A percentile compares a stretch with the other conserved stretches of the same genome.
Evolutionary conservation across 176 grass and related monocot species (phyloP).

Genomic region (Melocanna baccifera): DNA sequence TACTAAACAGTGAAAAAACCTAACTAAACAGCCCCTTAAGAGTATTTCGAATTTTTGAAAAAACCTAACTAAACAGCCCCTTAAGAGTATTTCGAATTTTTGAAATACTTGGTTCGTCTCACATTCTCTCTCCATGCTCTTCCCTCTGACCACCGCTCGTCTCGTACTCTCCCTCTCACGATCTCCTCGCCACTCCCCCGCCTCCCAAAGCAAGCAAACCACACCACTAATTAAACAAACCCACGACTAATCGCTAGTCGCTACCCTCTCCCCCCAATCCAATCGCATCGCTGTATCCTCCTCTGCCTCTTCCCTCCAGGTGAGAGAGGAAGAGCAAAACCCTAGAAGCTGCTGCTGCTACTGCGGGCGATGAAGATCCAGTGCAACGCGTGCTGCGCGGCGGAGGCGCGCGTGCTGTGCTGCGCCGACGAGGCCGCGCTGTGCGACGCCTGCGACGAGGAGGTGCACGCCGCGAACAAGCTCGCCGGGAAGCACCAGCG

Average conservation of each 20-base stretch:
- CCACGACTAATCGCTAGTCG: neutral
- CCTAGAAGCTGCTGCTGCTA: neutral
- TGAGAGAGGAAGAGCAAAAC: neutral
- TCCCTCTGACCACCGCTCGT: conserved; percentile 10
- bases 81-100: too few relatives aligned
- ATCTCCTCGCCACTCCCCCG: neutral
- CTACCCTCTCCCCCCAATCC: neutral
- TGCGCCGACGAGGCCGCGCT: conserved; percentile 93
- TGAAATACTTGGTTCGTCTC: too few relatives aligned
- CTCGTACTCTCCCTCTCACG: neutral
- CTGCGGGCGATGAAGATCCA: conserved; percentile 73
- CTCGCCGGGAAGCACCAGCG: conserved; percentile 86
- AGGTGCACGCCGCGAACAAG: conserved; percentile 82
- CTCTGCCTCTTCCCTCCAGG: neutral
- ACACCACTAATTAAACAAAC: conserved; percentile 14
- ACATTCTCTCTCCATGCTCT: too few relatives aligned
- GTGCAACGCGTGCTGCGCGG: conserved; percentile 73
- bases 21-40: too few relatives aligned
- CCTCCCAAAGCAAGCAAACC: conserved; percentile 7
- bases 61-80: too few relatives aligned
- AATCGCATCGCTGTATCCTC: neutral
- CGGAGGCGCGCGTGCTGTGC: conserved; percentile 76
- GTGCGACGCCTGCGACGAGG: conserved; percentile 72
- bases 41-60: too few relatives aligned
- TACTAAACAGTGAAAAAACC: too few relatives aligned